Conservation (phyloP, 768 basidiomycete genomes). For the Lentinus brumalis region DNA sequence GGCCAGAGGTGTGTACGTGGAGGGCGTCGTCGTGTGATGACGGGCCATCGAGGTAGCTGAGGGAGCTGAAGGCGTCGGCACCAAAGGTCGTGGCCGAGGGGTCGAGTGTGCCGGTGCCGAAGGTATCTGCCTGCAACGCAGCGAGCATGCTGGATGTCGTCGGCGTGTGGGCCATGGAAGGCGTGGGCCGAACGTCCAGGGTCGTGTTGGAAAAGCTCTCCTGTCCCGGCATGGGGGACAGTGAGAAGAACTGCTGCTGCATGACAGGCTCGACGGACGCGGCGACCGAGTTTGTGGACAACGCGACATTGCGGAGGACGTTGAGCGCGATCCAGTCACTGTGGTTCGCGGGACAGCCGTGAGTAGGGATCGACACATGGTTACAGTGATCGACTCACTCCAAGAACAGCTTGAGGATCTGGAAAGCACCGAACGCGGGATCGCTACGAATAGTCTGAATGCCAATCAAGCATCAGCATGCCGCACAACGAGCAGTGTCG, state of each 20-base stretch:
- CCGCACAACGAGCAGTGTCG: neutral
- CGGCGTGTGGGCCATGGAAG: conserved; percentile 76
- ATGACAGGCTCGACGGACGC: conserved; percentile 91
- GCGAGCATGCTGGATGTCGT: conserved; percentile 92
- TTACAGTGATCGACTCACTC: conserved; percentile 56
- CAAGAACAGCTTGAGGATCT: conserved; percentile 87
- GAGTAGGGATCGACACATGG: conserved; percentile 18
- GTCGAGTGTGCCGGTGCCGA: conserved; percentile 67
- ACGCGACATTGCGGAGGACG: conserved; percentile 81
- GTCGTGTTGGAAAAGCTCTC: conserved; percentile 62
- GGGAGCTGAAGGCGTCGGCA: conserved; percentile 66
- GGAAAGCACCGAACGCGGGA: conserved; percentile 90
- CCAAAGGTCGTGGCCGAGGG: conserved; percentile 61
- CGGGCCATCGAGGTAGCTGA: conserved; percentile 78
- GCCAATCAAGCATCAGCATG: conserved; percentile 2
- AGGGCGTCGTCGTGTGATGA: conserved; percentile 66
- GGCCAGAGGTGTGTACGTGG: conserved; percentile 60
- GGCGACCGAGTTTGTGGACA: conserved; percentile 89
- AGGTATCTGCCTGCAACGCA: conserved; percentile 77
- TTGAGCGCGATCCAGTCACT: conserved; percentile 94
- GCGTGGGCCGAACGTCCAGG: conserved; percentile 62
- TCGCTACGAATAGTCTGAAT: conserved; percentile 86
- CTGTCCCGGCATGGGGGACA: conserved; percentile 89
- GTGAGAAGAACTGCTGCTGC: conserved; percentile 85
- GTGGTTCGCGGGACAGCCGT: neutral